Evolutionary conservation across 129 eudicot species (phyloP).

Genomic region (Flaveria brownii): DNA sequence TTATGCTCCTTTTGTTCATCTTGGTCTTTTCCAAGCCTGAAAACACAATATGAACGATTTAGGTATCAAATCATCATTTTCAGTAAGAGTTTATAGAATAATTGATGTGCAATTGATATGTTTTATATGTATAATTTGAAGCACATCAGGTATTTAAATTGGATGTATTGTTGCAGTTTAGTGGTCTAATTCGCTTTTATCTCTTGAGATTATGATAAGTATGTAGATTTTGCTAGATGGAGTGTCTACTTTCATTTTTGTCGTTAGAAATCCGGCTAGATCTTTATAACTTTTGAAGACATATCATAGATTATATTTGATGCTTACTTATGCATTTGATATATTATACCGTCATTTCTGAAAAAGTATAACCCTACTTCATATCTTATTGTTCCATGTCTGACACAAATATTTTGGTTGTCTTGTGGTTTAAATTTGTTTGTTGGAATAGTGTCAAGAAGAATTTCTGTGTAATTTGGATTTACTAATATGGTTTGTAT

Average conservation of each 20-base stretch:
- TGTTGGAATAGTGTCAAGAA: not conserved
- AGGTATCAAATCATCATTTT: no score
- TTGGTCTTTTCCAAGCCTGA: no score
- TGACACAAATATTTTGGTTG: not conserved
- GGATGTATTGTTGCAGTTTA: conserved; percentile 1
- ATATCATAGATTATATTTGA: conserved; percentile 1
- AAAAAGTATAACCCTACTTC: conserved; percentile 10
- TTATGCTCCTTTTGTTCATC: no score
- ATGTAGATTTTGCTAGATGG: not conserved
- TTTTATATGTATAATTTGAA: no score
- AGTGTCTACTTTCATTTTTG: not conserved
- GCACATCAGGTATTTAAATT: conserved; percentile 10
- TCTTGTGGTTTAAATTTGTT: not conserved
- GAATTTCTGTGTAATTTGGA: no score
- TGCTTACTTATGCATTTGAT: not conserved
- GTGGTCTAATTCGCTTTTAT: conserved; percentile 13
- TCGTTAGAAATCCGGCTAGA: conserved; percentile 15
- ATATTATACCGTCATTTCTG: not conserved
- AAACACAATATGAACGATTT: no score
- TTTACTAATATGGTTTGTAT: no score
- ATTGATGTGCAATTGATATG: no score
- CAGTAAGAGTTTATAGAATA: no score
- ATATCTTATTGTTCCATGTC: not conserved
- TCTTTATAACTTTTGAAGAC: not conserved
- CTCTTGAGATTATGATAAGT: not conserved